Conservation (phyloP, 78 protist species). For the Isochrysis galbana region DNA sequence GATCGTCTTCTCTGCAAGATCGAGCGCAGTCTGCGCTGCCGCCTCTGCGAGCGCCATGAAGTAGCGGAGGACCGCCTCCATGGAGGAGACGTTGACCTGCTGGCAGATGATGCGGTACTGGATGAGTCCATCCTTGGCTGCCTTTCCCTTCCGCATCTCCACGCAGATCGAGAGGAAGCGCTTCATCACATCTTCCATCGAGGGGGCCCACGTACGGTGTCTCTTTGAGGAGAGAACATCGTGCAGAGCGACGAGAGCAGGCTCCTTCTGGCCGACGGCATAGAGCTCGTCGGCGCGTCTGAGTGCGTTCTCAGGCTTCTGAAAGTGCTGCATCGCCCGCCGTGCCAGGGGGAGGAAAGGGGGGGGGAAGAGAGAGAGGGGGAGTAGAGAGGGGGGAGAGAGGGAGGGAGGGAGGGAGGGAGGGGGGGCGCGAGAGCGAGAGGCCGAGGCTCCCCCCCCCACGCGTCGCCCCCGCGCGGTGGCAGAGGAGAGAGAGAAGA, state of each 20-base stretch:
- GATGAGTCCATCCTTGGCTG: conserved; percentile 54
- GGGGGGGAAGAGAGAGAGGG: no score
- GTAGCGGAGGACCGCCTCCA: conserved; percentile 44
- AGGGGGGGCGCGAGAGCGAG: no score
- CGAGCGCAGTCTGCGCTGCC: conserved; percentile 30
- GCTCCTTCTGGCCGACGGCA: conserved; percentile 39
- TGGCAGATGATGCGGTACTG: conserved; percentile 59
- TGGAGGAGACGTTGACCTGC: conserved; percentile 35
- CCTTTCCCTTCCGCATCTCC: background rate
- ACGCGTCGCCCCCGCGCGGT: no score
- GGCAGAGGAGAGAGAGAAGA: no score
- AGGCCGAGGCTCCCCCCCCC: no score
- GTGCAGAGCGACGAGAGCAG: conserved; percentile 46
- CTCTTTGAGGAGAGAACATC: conserved; percentile 31
- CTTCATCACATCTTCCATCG: conserved; percentile 16
- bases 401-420: no score
- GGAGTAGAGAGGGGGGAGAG: no score
- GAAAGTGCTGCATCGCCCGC: conserved; percentile 21
- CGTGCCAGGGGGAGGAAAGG: no score
- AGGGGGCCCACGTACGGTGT: conserved; percentile 24
- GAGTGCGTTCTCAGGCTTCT: conserved; percentile 56
- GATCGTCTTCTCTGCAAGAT: background rate
- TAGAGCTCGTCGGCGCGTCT: conserved; percentile 52
- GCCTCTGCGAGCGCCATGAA: conserved; percentile 16
- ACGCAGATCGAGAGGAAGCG: conserved; percentile 42